phyloP scores from a whole-genome alignment of 2,329 filamentous ascomycete genomes.

The Ustulina deusta region DNA sequence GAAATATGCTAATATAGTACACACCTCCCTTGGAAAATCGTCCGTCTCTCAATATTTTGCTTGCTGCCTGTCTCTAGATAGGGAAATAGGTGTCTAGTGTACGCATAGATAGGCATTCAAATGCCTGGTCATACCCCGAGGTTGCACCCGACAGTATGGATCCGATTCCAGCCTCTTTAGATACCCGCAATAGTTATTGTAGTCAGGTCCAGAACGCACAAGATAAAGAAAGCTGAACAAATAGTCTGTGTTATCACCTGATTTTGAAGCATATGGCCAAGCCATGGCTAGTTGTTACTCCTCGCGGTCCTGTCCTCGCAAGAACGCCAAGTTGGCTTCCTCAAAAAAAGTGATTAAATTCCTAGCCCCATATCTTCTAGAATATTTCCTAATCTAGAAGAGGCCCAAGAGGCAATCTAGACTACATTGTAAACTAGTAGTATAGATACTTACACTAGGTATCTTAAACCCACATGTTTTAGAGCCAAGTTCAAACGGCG shows the following conservation, averaged over 20 bases:
- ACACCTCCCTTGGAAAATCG: neutral
- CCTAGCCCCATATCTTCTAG: constrained; percentile 24
- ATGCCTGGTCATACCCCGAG: constrained; percentile 1
- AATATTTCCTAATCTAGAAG: constrained; percentile 19
- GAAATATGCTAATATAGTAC: neutral
- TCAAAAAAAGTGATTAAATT: neutral
- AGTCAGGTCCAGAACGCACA: constrained; percentile 12
- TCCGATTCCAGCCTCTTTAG: constrained; percentile 30
- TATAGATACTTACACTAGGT: neutral
- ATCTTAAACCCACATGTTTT: constrained; percentile 1
- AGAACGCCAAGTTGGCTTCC: neutral
- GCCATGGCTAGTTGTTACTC: neutral
- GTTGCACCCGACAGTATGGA: constrained; percentile 34
- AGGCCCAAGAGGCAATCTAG: no score
- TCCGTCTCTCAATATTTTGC: neutral
- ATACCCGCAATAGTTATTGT: constrained; percentile 3
- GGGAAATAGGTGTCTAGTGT: neutral
- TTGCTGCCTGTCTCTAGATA: neutral
- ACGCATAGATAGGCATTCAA: neutral
- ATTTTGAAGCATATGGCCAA: constrained; percentile 8
- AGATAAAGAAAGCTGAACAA: constrained; percentile 19
- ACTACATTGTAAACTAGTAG: neutral
- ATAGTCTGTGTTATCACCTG: constrained; percentile 15
- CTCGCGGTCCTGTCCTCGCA: neutral
- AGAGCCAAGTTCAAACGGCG: constrained; percentile 1